Evolutionary conservation across 179 eudicot genomes (phyloP), one percentile per base, ranked within the genome.

Genomic region (Drosera spatulata): DNA sequence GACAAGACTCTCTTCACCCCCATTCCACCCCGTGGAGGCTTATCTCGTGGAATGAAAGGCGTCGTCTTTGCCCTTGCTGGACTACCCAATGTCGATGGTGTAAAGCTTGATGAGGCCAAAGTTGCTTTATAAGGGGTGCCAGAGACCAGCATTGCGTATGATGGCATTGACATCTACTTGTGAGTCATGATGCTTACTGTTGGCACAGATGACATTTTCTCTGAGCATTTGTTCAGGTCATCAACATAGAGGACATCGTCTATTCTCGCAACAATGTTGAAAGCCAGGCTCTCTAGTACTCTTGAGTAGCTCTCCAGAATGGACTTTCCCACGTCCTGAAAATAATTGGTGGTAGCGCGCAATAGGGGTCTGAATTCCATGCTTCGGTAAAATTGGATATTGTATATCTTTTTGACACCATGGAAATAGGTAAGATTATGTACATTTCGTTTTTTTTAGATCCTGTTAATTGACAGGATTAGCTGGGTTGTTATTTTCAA

Each of bases 251-350:
- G 70, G 1, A 86, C 71, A 70, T 89, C 97, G 33, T 89, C 97
- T 47, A 89, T 89, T 4, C 95, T 82, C 33, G 97, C 86, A 15
- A 77, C 82, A 10, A 87, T 80, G 63, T 74, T 87, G 61, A 73
- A 85, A 7, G 95, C 86, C 61, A 87, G 69, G 68, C 95, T 85
- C 66, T 87, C 95, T n/a, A 87, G 47, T 14, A 87, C 91, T 71
- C 95, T 72, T 4, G 95, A 87, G 83, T 87, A 87, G 85, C 95
- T 77, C 78, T 87, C 95, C 22, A 87, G 65, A 15, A 87, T 75
- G 14, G 95, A 84, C 69, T 82, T 85, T 62, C 91, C 91, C 13
- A 85, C 73, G 72, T 85, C 91, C 91, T 85, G 80, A 45, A 66
- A 22, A 10, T 45, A 3, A 11, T 55, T 2, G 33, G 0, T 22